Evolutionary conservation across 306 rosid species (phyloP), one percentile per base, ranked within the genome.

Genomic region (Lablab purpureus): DNA sequence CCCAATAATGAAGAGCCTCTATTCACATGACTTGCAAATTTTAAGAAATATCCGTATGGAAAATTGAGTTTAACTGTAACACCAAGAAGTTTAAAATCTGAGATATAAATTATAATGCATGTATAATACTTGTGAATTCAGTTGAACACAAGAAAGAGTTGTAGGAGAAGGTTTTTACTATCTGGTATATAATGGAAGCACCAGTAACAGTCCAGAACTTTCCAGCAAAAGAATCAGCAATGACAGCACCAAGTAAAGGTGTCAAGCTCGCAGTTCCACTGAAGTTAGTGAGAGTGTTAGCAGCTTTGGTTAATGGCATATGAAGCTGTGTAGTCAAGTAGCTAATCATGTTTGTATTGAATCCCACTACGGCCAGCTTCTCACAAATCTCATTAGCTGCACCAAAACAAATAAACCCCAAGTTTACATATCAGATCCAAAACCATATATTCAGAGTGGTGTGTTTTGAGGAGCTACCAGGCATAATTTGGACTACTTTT

Each of bases 361-460:
- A 93, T 21, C 99, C 99, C 74, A 93, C 99, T 87, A 95, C 98
- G 1, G 99, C 99, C 78, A 95, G 70, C 89, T 95, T 95, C 93
- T 95, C 99, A 67, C 85, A 67, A 23, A 82, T 55, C 87, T 95
- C 99, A 83, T 95, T 95, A 6, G 89, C 99, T 92, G 67, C 84
- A 88, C 0, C 32, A 68, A 19, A 41, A 67, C 6, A 10, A 66
- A 28, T 5, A 25, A 79, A 72, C 28, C 0, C 58, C 45, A 21
- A 32, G 43, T 30, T 27, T 14, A 60, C 13, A 25, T 12, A 12
- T 58, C 36, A 58, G 30, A 45, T 74, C 67, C 40, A 55, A 1
- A 64, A 63, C 19, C 7, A 75, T 15, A 56, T 21, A 37, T 13
- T 34, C 5, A 36, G 3, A 32, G 10, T 34, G 8, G 1, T 34